Base-by-base conservation (phyloP, 225 moss, liverwort and hornwort genomes). In the Rhytidiadelphus loreus region DNA sequence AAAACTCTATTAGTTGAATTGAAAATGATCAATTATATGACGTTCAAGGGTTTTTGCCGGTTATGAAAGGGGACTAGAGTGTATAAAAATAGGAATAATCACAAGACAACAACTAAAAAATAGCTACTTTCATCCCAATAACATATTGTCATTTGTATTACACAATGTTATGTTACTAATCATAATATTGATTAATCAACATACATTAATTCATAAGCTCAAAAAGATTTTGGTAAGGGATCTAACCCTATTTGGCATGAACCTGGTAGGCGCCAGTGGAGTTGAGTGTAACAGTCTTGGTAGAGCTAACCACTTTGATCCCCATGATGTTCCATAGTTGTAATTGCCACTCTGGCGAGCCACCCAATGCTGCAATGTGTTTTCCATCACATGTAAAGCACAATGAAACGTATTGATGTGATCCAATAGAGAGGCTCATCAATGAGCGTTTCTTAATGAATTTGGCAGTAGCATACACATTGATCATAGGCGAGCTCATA, bases 311-410 rank as follows among this genome's bases (percentile, higher is more conserved):
- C 52, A 97, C 81, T 88, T 95, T 95, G 37, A 92, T 91, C 57
- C 89, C 91, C 65, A 88, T 94, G 1, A 97, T 86, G 85, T 95
- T 92, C 96, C 95, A 96, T 8, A 96, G 29, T 19, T 95, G 94
- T 83, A 97, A 86, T 60, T 94, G 94, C 95, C 95, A 97, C 46
- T 97, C 95, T 0, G 95, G 95, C 3, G 92, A 87, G 50, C 96
- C 96, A 5, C 95, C 96, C 55, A 95, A 87, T 6, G 97, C 95
- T 44, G 92, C 96, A 11, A 97, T 86, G 62, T 92, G 93, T 58
- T 93, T 95, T 44, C 93, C 94, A 82, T 96, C 93, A 2, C 90
- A 90, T 16, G 93, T 94, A 55, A 96, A 97, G 18, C 92, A 95
- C 19, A 97, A 90, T 17, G 97, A 96, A 46, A 96, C 35, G 20